Conservation (phyloP, 2,329 filamentous ascomycete genomes). For the Stylonectria norvegica region DNA sequence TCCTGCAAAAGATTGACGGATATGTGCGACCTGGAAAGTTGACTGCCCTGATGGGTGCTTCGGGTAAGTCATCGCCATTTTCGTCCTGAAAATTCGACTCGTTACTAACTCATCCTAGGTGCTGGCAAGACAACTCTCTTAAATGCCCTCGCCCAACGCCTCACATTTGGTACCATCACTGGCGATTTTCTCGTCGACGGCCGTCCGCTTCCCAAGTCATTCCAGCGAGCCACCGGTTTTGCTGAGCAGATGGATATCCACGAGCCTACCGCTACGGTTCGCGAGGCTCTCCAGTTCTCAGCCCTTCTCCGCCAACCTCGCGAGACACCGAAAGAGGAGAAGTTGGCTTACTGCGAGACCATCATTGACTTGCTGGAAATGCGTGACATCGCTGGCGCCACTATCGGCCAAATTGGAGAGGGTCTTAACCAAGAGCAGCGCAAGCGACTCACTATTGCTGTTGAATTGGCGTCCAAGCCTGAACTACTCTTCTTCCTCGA, state of each 20-base stretch:
- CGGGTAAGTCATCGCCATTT: slow-evolving; percentile 29
- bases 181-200: slow-evolving; percentile 81
- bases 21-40: slow-evolving; percentile 80
- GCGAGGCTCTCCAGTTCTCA: slow-evolving; percentile 64
- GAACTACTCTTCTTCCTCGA: slow-evolving; percentile 64
- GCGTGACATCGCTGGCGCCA: slow-evolving; percentile 62
- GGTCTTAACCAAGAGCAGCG: slow-evolving; percentile 60
- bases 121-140: slow-evolving; percentile 72
- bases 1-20: slow-evolving; percentile 76
- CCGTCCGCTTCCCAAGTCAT: slow-evolving; percentile 65
- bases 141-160: slow-evolving; percentile 70
- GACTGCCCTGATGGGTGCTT: slow-evolving; percentile 71
- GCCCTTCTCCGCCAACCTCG: slow-evolving; percentile 60
- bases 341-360: slow-evolving; percentile 64
- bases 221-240: slow-evolving; percentile 76
- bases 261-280: slow-evolving; percentile 62
- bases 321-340: slow-evolving; percentile 56
- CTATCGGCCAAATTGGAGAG: slow-evolving; percentile 56
- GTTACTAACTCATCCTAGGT: slow-evolving; percentile 20
- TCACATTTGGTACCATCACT: slow-evolving; percentile 71
- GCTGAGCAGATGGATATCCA: slow-evolving; percentile 65
- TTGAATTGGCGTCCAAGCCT: slow-evolving; percentile 55
- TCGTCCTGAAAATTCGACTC: neutral
- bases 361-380: slow-evolving; percentile 69
- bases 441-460: slow-evolving; percentile 54